phyloP scores from a whole-genome alignment of 2,329 filamentous ascomycete genomes.

The Colletotrichum neosansevieriae region DNA sequence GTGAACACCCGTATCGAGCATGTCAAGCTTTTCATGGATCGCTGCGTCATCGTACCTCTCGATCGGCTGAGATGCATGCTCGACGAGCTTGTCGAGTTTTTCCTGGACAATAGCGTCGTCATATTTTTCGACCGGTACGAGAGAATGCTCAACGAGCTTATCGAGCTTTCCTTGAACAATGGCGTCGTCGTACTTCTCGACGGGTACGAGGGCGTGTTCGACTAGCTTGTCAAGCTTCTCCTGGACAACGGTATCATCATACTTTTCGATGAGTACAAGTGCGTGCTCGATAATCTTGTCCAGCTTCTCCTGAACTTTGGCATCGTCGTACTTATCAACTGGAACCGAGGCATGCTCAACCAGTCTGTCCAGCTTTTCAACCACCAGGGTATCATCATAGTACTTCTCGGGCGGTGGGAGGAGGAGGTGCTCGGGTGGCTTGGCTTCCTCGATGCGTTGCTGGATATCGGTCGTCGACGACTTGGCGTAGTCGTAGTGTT shows the following conservation, averaged over 20 bases:
- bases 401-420: constrained; percentile 33
- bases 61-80: constrained; percentile 25
- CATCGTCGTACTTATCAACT: constrained; percentile 71
- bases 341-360: constrained; percentile 66
- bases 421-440: constrained; percentile 53
- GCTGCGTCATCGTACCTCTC: constrained; percentile 43
- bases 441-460: constrained; percentile 71
- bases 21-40: constrained; percentile 64
- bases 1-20: constrained; percentile 53
- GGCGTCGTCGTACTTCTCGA: constrained; percentile 43
- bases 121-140: constrained; percentile 25
- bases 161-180: constrained; percentile 47
- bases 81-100: constrained; percentile 30
- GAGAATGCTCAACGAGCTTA: constrained; percentile 70
- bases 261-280: constrained; percentile 18
- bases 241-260: constrained; percentile 19
- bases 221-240: constrained; percentile 33
- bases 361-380: constrained; percentile 52
- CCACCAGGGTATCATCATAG: constrained; percentile 44
- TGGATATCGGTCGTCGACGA: constrained; percentile 68
- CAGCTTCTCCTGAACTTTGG: constrained; percentile 53
- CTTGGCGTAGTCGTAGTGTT: constrained; percentile 92
- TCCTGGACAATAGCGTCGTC: constrained; percentile 25
- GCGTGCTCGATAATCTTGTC: constrained; percentile 45
- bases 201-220: constrained; percentile 24